A percentile compares a stretch with the other conserved stretches of the same genome.
These are phyloP conservation scores for Ophiostoma fasciatum DNA, from an alignment of 2,329 filamentous ascomycete genomes.

Conservation along the genomic window DNA sequence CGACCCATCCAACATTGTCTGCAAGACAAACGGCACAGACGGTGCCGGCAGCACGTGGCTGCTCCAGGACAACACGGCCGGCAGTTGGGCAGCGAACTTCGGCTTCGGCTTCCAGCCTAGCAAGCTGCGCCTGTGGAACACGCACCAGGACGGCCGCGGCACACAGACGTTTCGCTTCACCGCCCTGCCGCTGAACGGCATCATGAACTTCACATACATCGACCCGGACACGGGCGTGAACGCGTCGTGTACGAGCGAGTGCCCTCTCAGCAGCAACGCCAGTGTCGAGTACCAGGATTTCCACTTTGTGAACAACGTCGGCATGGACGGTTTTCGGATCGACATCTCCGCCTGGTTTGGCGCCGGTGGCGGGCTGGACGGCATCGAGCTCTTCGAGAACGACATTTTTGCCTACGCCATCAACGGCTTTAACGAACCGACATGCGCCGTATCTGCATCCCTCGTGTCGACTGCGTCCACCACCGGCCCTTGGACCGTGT, in stretches of 20 bases:
- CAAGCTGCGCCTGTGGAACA: slow-evolving; percentile 79
- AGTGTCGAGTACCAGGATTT: slow-evolving; percentile 70
- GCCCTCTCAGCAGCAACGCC: slow-evolving; percentile 63
- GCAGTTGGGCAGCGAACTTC: slow-evolving; percentile 74
- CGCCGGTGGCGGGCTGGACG: slow-evolving; percentile 65
- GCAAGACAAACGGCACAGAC: slow-evolving; percentile 53
- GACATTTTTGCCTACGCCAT: slow-evolving; percentile 78
- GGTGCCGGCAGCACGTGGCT: slow-evolving; percentile 72
- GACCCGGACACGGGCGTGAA: slow-evolving; percentile 57
- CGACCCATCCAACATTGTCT: slow-evolving; percentile 70
- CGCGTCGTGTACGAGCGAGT: slow-evolving; percentile 62
- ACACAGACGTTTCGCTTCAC: slow-evolving; percentile 82
- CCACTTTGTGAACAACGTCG: slow-evolving; percentile 71
- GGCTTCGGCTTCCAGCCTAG: slow-evolving; percentile 76
- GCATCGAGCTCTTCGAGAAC: slow-evolving; percentile 76
- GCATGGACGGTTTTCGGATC: slow-evolving; percentile 76
- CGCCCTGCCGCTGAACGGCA: slow-evolving; percentile 72
- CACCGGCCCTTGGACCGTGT: slow-evolving; percentile 61
- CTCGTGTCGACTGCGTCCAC: slow-evolving; percentile 47
- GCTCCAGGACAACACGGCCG: slow-evolving; percentile 56
- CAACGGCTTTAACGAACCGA: slow-evolving; percentile 75
- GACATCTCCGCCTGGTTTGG: slow-evolving; percentile 85
- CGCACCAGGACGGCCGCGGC: slow-evolving; percentile 66
- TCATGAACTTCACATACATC: slow-evolving; percentile 89
- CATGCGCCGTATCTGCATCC: slow-evolving; percentile 51